Base-by-base conservation (phyloP, 805 yeast species). In the Groenewaldozyma tartarivorans region DNA sequence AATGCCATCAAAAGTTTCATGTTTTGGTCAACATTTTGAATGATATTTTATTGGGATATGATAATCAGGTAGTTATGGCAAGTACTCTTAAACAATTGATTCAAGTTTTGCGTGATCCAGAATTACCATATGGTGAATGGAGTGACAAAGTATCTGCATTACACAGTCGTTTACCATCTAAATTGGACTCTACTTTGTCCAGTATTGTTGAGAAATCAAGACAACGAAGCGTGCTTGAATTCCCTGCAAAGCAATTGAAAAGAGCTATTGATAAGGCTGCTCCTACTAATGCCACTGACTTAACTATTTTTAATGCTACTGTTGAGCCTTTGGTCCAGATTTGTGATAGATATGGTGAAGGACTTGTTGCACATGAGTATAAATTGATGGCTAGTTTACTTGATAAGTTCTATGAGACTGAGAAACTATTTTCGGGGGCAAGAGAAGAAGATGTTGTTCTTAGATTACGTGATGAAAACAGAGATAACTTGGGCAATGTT, bases 61-160 rank as follows among this genome's bases (percentile, higher is more conserved):
- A 94, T 61, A 90, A 92, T 66, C 97, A 90, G 67, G 94, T 86
- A 49, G 84, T 88, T 48, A 77, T 92, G 94, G 80, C 79, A 52
- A 69, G 83, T 13, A 81, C 96, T 24, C 73, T 92, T 55, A 75
- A 77, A 55, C 77, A 72, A 45, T 68, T 88, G 53, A 72, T 82
- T 47, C 79, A 73, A 41, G 79, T 83, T 13, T 69, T 94, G 64
- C 76, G 81, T 57, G 76, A 86, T 56, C 81, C 79, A 37, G 79
- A 81, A 45, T 71, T 92, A 56, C 99, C 99, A 39, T 92, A 77
- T 63, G 81, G 94, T 27, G 95, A 87, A 67, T 92, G 98, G 98
- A 66, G 63, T 43, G 72, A 76, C 53, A 82, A 80, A 52, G 76
- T 81, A 29, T 85, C 96, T 47, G 96, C 97, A 18, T 69, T 92